Evolutionary conservation across 306 rosid genomes (phyloP).

Genomic region (Quercus dentata): DNA sequence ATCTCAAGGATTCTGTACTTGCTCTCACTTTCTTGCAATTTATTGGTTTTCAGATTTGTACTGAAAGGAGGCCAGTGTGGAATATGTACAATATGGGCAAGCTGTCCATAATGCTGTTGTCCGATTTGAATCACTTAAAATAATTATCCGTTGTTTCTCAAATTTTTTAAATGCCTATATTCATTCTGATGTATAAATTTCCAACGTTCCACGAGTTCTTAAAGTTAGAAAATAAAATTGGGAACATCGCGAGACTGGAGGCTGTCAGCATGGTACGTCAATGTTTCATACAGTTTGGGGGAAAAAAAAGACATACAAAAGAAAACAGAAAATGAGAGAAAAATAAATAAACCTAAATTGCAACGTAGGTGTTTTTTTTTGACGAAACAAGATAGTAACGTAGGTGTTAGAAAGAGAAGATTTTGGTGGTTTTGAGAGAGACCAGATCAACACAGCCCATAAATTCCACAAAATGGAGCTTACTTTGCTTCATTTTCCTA

Average conservation of each 20-base stretch:
- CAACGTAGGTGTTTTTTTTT: too few species aligned
- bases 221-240: slow-evolving; percentile 96
- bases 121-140: neutral
- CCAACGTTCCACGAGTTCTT: slow-evolving; percentile 83
- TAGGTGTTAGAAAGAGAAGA: too few species aligned
- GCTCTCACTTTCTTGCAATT: neutral
- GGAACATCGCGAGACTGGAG: slow-evolving; percentile 97
- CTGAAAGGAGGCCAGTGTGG: neutral
- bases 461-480: too few species aligned
- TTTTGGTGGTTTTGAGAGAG: too few species aligned
- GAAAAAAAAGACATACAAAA: too few species aligned
- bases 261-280: slow-evolving; percentile 94
- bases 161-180: slow-evolving; percentile 1
- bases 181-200: slow-evolving; percentile 12
- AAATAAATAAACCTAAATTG: too few species aligned
- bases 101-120: slow-evolving; percentile 16
- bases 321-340: too few species aligned
- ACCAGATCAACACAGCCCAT: too few species aligned
- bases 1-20: neutral
- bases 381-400: too few species aligned
- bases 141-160: neutral
- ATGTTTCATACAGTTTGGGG: neutral
- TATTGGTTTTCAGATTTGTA: slow-evolving; percentile 12
- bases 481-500: too few species aligned
- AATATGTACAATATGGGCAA: neutral